phyloP scores from a whole-genome alignment of 495 filamentous ascomycete genomes.

The Sordaria brevicollis region DNA sequence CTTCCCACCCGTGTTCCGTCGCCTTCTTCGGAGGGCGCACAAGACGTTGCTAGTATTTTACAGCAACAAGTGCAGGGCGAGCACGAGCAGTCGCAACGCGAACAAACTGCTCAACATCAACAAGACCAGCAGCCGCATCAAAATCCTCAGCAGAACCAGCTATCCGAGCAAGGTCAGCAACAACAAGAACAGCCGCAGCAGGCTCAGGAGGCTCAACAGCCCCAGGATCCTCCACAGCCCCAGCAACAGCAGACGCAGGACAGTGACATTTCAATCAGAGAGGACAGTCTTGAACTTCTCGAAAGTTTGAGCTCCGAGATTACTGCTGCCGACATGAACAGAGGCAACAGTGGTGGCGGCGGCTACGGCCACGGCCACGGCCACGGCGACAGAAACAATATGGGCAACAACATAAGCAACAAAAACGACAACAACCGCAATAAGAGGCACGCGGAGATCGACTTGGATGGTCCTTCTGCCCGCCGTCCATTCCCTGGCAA shows the following conservation, averaged over 20 bases:
- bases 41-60: neutral
- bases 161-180: neutral
- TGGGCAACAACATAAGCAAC: neutral
- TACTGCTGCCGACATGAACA: neutral
- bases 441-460: neutral
- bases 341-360: neutral
- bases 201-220: neutral
- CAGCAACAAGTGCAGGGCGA: neutral
- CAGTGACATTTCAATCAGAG: neutral
- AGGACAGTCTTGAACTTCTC: neutral
- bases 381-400: neutral
- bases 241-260: neutral
- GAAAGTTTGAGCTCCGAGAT: neutral
- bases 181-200: neutral
- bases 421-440: neutral
- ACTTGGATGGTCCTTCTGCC: neutral
- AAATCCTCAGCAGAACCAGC: neutral
- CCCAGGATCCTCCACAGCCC: neutral
- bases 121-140: neutral
- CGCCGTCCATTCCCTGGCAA: neutral
- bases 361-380: neutral
- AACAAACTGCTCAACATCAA: neutral
- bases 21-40: too few relatives aligned
- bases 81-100: too few relatives aligned
- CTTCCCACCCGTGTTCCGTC: neutral